A percentile compares a stretch with the other conserved stretches of the same genome.
Evolutionary conservation across 2,329 filamentous ascomycete species (phyloP).

Genomic region (Aspergillus floridensis): DNA sequence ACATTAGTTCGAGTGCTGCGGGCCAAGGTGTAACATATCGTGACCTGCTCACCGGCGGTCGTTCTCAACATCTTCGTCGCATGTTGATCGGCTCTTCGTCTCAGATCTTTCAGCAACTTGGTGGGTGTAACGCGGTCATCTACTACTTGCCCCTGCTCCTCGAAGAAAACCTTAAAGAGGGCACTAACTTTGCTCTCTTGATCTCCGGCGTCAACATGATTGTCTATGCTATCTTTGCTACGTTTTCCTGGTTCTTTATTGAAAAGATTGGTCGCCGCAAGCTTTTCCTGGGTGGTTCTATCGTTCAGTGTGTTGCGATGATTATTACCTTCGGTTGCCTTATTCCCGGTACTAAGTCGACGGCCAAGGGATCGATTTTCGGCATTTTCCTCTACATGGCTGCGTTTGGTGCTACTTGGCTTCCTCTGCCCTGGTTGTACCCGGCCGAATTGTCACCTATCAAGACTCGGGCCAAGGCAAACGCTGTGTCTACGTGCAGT

Average conservation of each 20-base stretch:
- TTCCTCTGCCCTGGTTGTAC: constrained; percentile 60
- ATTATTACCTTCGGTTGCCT: constrained; percentile 41
- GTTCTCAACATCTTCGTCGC: constrained; percentile 41
- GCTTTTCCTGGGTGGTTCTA: constrained; percentile 40
- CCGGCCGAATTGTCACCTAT: constrained; percentile 55
- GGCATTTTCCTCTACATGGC: constrained; percentile 69
- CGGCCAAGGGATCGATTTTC: constrained; percentile 48
- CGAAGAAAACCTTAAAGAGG: constrained; percentile 43
- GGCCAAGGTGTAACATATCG: constrained; percentile 48
- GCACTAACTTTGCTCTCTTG: constrained; percentile 46
- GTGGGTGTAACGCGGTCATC: constrained; percentile 51
- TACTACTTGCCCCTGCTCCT: constrained; percentile 52
- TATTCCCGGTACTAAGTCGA: constrained; percentile 27
- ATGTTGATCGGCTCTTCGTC: constrained; percentile 41
- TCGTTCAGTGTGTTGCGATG: constrained; percentile 41
- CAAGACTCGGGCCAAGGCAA: constrained; percentile 56
- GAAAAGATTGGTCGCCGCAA: constrained; percentile 49
- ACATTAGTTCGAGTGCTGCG: constrained; percentile 55
- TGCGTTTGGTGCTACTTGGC: constrained; percentile 64
- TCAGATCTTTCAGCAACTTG: constrained; percentile 49
- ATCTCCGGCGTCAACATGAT: constrained; percentile 56
- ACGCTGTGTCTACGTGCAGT: constrained; percentile 53
- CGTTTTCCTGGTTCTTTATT: constrained; percentile 50
- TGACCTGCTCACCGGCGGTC: constrained; percentile 38
- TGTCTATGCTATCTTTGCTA: constrained; percentile 41